Evolutionary conservation across 108 stramenopile species (phyloP), one percentile per base, ranked within the genome.

Genomic region (Aurantiochytrium sp.): DNA sequence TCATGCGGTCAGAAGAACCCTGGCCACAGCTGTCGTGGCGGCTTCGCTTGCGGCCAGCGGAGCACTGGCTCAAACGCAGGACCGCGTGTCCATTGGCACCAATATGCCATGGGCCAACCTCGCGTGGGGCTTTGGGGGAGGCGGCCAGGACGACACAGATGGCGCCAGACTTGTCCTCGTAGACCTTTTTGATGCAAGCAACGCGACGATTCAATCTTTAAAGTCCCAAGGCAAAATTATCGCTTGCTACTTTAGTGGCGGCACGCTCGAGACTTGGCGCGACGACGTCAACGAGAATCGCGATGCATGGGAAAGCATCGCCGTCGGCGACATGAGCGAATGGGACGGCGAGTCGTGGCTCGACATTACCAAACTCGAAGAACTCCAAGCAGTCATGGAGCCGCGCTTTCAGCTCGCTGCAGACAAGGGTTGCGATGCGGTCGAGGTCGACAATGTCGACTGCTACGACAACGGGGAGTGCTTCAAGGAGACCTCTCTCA

Each of bases 361-460:
- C 28, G 71, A 90, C 51, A 90, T 90, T 88, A 53, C 45, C 76
- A 83, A 83, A 23, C 51, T 83, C 0, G 90, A 88, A 0, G n/a
- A 90, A 28, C 23, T 88, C 12, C 14, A 60, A 28, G 87, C 35
- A 19, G 49, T 92, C 72, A 90, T 92, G 90, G 53, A 18, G 25
- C 76, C 83, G 23, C 88, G 91, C 5, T 47, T 92, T 5, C 42
- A 88, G 47, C 69, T 88, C 5, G 91, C 91, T 10, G 72, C 49
- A 19, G 55, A 64, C 21, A 92, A 90, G 71, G 90, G 90, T 6
- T 92, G 91, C 59, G 88, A 92, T 44, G 90, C 87, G 5, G 88
- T 92, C 25, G 91, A 90, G 16, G 45, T 88, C 5, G 91, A 92
- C 43, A 90, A 92, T 88, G 64, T 92, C 0, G 90, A 90, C 76